Conservation (phyloP, 2,329 filamentous ascomycete species). For the Penicillium janthinellum region DNA sequence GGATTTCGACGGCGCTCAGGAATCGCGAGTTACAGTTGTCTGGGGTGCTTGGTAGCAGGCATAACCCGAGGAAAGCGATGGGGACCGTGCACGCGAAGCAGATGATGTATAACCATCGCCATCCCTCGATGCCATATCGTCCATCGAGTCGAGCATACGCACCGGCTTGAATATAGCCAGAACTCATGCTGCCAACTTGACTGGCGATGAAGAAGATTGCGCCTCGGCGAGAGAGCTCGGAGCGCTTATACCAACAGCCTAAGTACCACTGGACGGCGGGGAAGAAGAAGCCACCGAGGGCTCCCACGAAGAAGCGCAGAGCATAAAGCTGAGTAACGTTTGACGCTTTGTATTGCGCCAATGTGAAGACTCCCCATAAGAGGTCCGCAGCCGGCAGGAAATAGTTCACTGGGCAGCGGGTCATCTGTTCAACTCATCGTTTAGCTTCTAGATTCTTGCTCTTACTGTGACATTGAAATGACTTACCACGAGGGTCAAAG, state of each 20-base stretch:
- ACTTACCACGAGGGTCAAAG: conserved; percentile 20
- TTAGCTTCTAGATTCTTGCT: background rate
- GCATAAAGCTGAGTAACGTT: conserved; percentile 32
- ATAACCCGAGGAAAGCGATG: conserved; percentile 25
- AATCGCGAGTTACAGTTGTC: conserved; percentile 24
- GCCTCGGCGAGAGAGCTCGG: conserved; percentile 24
- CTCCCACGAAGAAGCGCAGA: conserved; percentile 38
- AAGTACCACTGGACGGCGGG: conserved; percentile 30
- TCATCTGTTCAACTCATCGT: conserved; percentile 14
- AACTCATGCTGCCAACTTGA: conserved; percentile 28
- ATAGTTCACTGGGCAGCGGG: conserved; percentile 23
- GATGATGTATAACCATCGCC: conserved; percentile 25
- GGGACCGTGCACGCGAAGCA: conserved; percentile 27
- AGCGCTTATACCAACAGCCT: conserved; percentile 28
- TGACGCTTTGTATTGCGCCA: conserved; percentile 21
- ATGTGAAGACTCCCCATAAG: conserved; percentile 21
- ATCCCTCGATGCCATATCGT: conserved; percentile 20
- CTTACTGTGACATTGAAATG: background rate
- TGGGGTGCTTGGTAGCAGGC: conserved; percentile 24
- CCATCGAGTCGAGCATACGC: conserved; percentile 23
- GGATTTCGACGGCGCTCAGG: conserved; percentile 20
- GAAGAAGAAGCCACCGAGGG: conserved; percentile 37
- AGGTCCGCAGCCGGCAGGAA: conserved; percentile 23
- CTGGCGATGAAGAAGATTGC: conserved; percentile 29
- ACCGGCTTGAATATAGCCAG: conserved; percentile 27